Base-by-base conservation (phyloP, 345 rosid species). In the Physaria fendleri region DNA sequence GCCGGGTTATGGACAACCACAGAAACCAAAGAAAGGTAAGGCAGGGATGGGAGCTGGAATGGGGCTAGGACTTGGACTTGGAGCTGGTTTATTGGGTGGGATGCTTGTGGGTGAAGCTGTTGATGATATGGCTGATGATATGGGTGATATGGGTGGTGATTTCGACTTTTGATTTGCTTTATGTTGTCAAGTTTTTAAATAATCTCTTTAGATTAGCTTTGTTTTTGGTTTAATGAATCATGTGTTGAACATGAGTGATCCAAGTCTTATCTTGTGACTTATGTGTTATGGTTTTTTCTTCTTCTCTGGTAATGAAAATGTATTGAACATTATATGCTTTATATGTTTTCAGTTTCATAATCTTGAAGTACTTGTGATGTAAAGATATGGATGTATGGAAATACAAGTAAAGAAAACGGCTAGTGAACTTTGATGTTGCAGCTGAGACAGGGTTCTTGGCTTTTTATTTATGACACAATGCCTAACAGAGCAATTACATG, bases 81-180 rank as follows among this genome's bases (percentile, higher is more conserved):
- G 76, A 53, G 76, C 76, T 67, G 76, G 76, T 9, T 42, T 72
- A 18, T 20, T 66, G 34, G 76, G 76, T 54, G 76, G 72, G 29
- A 47, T 72, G n/a, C 28, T 72, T 2, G 76, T 72, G 1, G 76
- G 72, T 37, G 76, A 66, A 47, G 71, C 71, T 0, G 58, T 66
- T 12, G 30, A 32, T 60, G 76, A 72, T 2, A 11, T 72, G 2
- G 68, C 59, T 0, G 72, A 72, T 49, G 61, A 35, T 16, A 37
- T 47, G 55, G 55, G 38, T 25, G 69, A 69, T 23, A 62, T 69
- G 69, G 74, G 74, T 46, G 74, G 74, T 1, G 74, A 55, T 59
- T 69, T 69, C 61, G 74, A 69, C 18, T 69, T 69, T 44, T 69
- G 61, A 61, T 35, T 35, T 53, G 25, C 20, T 30, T 30, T 35